phyloP scores from a whole-genome alignment of 202 grass and related monocot genomes.

The Panicum hallii region DNA sequence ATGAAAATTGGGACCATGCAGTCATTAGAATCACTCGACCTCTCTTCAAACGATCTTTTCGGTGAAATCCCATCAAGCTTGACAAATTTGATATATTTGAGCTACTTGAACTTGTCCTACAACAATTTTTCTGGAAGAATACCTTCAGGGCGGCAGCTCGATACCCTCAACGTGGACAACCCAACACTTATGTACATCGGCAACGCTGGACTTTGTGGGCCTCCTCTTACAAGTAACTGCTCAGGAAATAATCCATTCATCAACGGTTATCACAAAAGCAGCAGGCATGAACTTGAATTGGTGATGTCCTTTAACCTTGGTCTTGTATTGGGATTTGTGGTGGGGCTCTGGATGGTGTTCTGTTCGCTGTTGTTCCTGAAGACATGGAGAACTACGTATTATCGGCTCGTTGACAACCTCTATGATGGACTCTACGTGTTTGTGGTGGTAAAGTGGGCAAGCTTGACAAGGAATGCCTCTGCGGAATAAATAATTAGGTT shows the following conservation, averaged over 20 bases:
- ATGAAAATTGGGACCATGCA: background rate
- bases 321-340: background rate
- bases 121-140: background rate
- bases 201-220: constrained; percentile 35
- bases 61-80: background rate
- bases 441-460: background rate
- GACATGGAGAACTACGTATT: constrained; percentile 51
- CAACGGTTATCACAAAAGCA: background rate
- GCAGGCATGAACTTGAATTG: background rate
- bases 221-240: constrained; percentile 24
- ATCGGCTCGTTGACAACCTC: constrained; percentile 5
- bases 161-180: background rate
- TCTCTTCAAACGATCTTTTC: background rate
- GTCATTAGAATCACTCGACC: background rate
- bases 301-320: background rate
- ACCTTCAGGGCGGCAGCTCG: constrained; percentile 33
- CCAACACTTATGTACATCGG: constrained; percentile 20
- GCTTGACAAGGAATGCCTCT: background rate
- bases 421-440: constrained; percentile 11
- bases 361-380: constrained; percentile 37
- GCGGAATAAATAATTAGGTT: background rate
- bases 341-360: constrained; percentile 11
- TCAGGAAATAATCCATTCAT: background rate
- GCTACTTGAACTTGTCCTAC: background rate
- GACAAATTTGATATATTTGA: background rate